phyloP scores from a whole-genome alignment of 495 filamentous ascomycete genomes.

The Trichoderma gamsii region DNA sequence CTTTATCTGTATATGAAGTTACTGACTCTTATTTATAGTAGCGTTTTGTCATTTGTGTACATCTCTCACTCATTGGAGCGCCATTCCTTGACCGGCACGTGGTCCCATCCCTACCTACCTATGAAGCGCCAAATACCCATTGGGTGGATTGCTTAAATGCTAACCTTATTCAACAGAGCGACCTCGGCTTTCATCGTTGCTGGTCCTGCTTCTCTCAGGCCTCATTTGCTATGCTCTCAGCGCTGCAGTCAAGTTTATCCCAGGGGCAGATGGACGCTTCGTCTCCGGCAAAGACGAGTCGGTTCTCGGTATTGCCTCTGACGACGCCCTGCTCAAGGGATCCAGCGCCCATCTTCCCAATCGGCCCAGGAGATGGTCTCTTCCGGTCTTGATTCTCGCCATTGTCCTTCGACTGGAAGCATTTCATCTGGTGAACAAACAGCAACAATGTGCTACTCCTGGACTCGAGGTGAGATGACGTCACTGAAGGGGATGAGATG shows the following conservation, averaged over 20 bases:
- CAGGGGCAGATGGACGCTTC: conserved; percentile 41
- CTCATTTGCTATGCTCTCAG: conserved; percentile 32
- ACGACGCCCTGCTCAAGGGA: conserved; percentile 18
- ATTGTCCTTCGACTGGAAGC: conserved; percentile 39
- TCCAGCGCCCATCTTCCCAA: conserved; percentile 31
- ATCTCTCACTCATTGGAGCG: conserved; percentile 37
- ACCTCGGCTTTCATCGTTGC: conserved; percentile 36
- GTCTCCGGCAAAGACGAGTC: conserved; percentile 22
- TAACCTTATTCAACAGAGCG: conserved; percentile 28
- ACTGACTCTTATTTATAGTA: conserved; percentile 22
- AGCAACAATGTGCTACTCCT: conserved; percentile 37
- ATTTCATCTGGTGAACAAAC: conserved; percentile 30
- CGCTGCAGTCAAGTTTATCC: conserved; percentile 39
- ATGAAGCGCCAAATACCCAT: too few species aligned
- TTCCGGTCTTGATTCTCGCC: conserved; percentile 34
- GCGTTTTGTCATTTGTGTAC: conserved; percentile 41
- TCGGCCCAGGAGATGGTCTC: conserved; percentile 36
- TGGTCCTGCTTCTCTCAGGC: conserved; percentile 32
- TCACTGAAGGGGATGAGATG: not conserved
- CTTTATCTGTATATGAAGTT: not conserved
- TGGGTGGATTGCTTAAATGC: conserved; percentile 10
- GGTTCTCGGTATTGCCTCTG: not conserved
- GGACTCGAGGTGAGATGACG: conserved; percentile 35
- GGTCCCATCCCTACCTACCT: not conserved
- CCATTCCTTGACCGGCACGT: conserved; percentile 40